Evolutionary conservation across 2,329 filamentous ascomycete genomes (phyloP), one percentile per base, ranked within the genome.

Genomic region (Aspergillus sp.): DNA sequence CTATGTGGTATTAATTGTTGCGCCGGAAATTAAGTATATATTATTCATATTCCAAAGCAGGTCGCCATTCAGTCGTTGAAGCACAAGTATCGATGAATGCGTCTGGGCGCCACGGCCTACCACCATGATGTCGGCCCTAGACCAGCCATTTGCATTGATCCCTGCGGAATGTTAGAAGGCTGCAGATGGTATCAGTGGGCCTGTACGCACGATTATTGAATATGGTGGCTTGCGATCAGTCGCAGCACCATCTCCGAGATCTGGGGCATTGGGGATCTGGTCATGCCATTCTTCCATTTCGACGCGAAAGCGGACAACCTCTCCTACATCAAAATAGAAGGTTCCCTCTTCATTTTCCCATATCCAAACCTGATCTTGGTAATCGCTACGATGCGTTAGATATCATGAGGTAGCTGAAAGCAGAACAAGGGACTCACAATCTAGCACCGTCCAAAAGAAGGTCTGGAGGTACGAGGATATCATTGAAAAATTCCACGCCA

Each of bases 211-310:
- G 52, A 76, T 75, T 52, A 80, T 78, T 2, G 76, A 77, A 62
- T 79, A 80, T 6, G 77, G 75, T 5, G 89, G 86, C 60, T 82
- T 83, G 65, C 86, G 85, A 54, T 86, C 82, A 51, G 76, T 76
- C 3, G 79, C 75, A 22, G 81, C 75, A 50, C 84, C 83, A 49
- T 89, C 85, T 40, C 83, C 83, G 13, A 85, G 81, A 62, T 89
- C 83, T 37, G 88, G 85, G 51, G 87, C 86, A 57, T 84, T 83
- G 0, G 93, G 88, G 42, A 89, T 87, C 73, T 96, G 89, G 72
- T 98, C 93, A 60, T 91, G 86, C 92, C 95, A 99, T 64, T 90
- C 85, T 76, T 99, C 95, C 51, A 88, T 85, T 66, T 96, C 86
- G 41, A 98, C 87, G 20, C 91, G 84, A 68, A 98, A 89, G 41